Evolutionary conservation across 139 green algal species (phyloP).

Genomic region (Zygnema circumcarinatum): DNA sequence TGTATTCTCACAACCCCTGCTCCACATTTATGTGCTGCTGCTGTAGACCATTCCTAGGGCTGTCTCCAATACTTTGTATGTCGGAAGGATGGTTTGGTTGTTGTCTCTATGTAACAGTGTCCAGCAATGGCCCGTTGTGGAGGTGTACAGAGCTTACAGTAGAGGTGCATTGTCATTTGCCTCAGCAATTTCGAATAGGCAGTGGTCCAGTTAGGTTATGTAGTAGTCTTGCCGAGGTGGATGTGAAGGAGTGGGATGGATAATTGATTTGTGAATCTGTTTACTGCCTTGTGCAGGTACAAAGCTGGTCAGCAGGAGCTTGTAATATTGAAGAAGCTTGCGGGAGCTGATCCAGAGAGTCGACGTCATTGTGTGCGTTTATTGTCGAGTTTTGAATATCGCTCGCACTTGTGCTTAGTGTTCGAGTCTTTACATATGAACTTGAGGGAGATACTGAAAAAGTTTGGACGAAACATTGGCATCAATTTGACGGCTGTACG

Average conservation of each 20-base stretch:
- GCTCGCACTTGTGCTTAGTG: conserved; percentile 92
- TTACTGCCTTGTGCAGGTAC: conserved; percentile 42
- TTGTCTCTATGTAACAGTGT: not conserved
- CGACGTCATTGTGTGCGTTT: conserved; percentile 90
- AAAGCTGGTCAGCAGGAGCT: conserved; percentile 82
- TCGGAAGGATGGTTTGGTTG: conserved; percentile 1
- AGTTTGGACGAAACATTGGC: conserved; percentile 94
- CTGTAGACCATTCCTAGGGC: too few species aligned
- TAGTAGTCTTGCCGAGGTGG: too few species aligned
- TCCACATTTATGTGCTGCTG: conserved; percentile 60
- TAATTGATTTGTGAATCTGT: too few species aligned
- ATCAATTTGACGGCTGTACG: conserved; percentile 90
- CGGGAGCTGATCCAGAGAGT: conserved; percentile 81
- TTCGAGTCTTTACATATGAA: conserved; percentile 69
- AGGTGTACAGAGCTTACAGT: too few species aligned
- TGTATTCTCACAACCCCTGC: conserved; percentile 80
- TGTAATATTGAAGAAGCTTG: conserved; percentile 83
- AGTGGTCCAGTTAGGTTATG: too few species aligned
- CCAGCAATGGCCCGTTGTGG: too few species aligned
- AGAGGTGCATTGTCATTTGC: too few species aligned
- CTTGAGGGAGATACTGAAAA: conserved; percentile 73
- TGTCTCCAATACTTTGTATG: conserved; percentile 8
- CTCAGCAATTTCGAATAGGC: too few species aligned
- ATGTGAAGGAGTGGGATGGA: too few species aligned
- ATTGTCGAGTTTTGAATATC: conserved; percentile 90